A percentile compares a stretch with the other conserved stretches of the same genome.
phyloP scores from a whole-genome alignment of 768 basidiomycete species.

The Psilocybe subaeruginosa region DNA sequence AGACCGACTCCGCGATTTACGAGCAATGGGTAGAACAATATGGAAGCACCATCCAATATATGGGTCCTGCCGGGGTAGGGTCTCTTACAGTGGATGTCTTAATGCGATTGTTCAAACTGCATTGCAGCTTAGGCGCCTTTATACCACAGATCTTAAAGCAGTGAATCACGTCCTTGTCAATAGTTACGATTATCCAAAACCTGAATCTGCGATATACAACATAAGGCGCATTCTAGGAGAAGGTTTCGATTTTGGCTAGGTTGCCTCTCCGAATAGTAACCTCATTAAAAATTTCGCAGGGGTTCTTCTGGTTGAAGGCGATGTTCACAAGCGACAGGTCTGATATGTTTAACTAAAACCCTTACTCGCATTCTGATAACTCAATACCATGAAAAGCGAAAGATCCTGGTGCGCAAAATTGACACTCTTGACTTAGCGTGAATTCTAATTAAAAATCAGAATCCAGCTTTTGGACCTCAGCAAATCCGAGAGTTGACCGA shows the following conservation, averaged over 20 bases:
- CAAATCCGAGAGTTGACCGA: conserved; percentile 58
- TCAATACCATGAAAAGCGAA: conserved; percentile 30
- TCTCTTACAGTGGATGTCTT: background rate
- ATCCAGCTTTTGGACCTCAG: conserved; percentile 64
- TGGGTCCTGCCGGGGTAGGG: conserved; percentile 41
- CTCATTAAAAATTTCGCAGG: conserved; percentile 31
- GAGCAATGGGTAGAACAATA: conserved; percentile 49
- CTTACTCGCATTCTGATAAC: background rate
- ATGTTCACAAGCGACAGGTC: conserved; percentile 45
- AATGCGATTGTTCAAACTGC: background rate
- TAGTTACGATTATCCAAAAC: conserved; percentile 54
- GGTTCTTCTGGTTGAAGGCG: conserved; percentile 48
- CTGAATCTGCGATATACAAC: conserved; percentile 36
- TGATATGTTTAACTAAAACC: background rate
- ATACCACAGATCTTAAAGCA: conserved; percentile 62
- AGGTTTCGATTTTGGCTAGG: conserved; percentile 24
- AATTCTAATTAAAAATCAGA: conserved; percentile 35
- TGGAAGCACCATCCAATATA: conserved; percentile 45
- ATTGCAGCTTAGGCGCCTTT: conserved; percentile 39
- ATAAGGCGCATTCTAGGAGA: conserved; percentile 44
- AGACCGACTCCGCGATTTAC: conserved; percentile 37
- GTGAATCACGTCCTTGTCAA: conserved; percentile 63
- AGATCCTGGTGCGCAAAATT: conserved; percentile 36
- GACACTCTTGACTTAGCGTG: too few species aligned
- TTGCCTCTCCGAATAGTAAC: too few species aligned